These are phyloP conservation scores for Lunularia cruciata DNA, from an alignment of 225 moss, liverwort and hornwort genomes.

Conservation along the genomic window DNA sequence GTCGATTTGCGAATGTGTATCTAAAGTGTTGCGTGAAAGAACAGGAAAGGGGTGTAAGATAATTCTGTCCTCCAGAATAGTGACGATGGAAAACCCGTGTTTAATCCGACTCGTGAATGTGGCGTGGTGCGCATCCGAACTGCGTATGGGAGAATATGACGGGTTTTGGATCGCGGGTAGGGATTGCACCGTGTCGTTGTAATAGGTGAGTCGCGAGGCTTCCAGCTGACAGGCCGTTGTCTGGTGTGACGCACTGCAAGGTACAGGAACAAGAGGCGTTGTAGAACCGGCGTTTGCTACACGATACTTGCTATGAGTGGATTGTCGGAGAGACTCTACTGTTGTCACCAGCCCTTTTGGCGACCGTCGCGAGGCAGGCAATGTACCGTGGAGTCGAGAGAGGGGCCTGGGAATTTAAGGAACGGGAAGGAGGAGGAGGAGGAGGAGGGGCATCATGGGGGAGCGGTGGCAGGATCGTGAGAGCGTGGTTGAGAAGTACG, in stretches of 20 bases:
- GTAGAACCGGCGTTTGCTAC: too few species aligned
- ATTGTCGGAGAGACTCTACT: too few species aligned
- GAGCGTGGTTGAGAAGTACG: slow-evolving; percentile 24
- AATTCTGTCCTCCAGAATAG: neutral
- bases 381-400: neutral
- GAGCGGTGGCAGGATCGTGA: slow-evolving; percentile 28
- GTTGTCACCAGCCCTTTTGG: too few species aligned
- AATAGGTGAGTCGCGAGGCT: too few species aligned
- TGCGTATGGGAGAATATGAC: too few species aligned
- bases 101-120: neutral
- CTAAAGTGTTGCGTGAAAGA: neutral
- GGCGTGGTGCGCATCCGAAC: too few species aligned
- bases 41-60: neutral
- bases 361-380: neutral
- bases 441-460: slow-evolving; percentile 24
- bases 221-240: too few species aligned
- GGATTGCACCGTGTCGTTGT: too few species aligned
- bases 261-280: too few species aligned
- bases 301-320: too few species aligned
- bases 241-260: too few species aligned
- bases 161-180: too few species aligned
- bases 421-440: neutral
- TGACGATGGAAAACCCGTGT: neutral
- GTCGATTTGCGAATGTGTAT: neutral
- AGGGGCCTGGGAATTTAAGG: neutral